Evolutionary conservation across 1,284 basidiomycete species (phyloP).

Genomic region (Irpex lacteus): DNA sequence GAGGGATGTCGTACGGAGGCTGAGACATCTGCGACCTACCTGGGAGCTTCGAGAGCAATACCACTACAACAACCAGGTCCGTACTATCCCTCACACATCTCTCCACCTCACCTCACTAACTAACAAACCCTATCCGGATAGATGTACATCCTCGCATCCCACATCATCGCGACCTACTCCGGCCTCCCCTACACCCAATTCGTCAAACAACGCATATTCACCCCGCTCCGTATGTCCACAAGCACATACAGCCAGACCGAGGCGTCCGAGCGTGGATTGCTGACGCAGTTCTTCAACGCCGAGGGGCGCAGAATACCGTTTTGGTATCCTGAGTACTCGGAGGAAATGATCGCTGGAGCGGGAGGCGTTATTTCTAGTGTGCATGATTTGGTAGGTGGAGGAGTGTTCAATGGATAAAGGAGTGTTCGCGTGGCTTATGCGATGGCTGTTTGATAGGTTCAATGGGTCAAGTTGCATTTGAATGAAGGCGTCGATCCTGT

Average conservation of each 20-base stretch:
- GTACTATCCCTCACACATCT: not conserved
- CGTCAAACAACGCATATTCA: conserved; percentile 16
- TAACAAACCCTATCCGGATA: conserved; percentile 6
- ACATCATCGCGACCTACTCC: conserved; percentile 30
- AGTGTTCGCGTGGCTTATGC: not conserved
- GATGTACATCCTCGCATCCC: conserved; percentile 33
- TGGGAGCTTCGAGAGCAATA: conserved; percentile 33
- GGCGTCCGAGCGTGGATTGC: conserved; percentile 23
- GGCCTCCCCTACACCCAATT: conserved; percentile 23
- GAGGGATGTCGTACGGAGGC: conserved; percentile 8
- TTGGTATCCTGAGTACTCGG: conserved; percentile 23
- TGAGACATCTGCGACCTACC: conserved; percentile 28
- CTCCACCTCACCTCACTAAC: not conserved
- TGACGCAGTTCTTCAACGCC: conserved; percentile 25
- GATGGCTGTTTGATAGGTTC: conserved; percentile 25
- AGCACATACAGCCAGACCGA: conserved; percentile 24
- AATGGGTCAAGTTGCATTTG: conserved; percentile 43
- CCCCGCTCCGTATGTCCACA: conserved; percentile 13
- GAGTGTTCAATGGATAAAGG: not conserved
- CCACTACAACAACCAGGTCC: conserved; percentile 34
- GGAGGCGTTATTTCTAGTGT: conserved; percentile 34
- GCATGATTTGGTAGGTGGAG: conserved; percentile 32
- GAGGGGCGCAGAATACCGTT: conserved; percentile 26
- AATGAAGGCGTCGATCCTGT: conserved; percentile 40
- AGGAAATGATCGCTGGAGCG: conserved; percentile 27